Conservation (phyloP, 495 filamentous ascomycete genomes). For the Neohortaea acidophila region DNA sequence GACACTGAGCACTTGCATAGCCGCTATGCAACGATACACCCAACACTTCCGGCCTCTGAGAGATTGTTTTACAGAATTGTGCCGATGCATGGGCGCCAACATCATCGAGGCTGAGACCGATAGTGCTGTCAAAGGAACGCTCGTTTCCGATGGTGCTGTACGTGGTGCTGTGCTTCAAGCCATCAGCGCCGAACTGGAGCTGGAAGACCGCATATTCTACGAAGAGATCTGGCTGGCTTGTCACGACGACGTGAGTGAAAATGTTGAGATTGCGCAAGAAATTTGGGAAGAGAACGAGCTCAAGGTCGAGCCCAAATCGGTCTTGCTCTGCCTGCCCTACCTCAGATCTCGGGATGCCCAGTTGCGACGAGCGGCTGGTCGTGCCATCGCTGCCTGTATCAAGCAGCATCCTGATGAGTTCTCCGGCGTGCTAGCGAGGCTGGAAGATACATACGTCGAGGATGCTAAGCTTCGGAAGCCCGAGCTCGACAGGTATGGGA, state of each 20-base stretch:
- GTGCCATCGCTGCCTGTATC: conserved; percentile 61
- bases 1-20: conserved; percentile 51
- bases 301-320: conserved; percentile 49
- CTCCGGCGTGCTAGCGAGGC: conserved; percentile 38
- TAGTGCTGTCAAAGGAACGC: conserved; percentile 55
- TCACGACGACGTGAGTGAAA: conserved; percentile 83
- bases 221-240: conserved; percentile 86
- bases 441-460: conserved; percentile 55
- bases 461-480: conserved; percentile 66
- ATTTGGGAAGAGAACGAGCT: conserved; percentile 94
- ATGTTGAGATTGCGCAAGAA: conserved; percentile 60
- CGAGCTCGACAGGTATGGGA: conserved; percentile 78
- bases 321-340: conserved; percentile 55
- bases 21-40: conserved; percentile 72
- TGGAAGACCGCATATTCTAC: conserved; percentile 69
- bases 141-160: conserved; percentile 64
- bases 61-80: conserved; percentile 74
- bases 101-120: conserved; percentile 53
- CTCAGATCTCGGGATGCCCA: conserved; percentile 62
- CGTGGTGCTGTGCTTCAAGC: conserved; percentile 79
- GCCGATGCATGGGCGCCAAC: conserved; percentile 61
- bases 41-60: conserved; percentile 91
- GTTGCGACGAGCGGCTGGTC: conserved; percentile 67
- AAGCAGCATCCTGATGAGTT: conserved; percentile 42
- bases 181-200: conserved; percentile 77